These are phyloP conservation scores for Lasiosphaeris hirsuta DNA, from an alignment of 495 filamentous ascomycete species.

Conservation along the genomic window DNA sequence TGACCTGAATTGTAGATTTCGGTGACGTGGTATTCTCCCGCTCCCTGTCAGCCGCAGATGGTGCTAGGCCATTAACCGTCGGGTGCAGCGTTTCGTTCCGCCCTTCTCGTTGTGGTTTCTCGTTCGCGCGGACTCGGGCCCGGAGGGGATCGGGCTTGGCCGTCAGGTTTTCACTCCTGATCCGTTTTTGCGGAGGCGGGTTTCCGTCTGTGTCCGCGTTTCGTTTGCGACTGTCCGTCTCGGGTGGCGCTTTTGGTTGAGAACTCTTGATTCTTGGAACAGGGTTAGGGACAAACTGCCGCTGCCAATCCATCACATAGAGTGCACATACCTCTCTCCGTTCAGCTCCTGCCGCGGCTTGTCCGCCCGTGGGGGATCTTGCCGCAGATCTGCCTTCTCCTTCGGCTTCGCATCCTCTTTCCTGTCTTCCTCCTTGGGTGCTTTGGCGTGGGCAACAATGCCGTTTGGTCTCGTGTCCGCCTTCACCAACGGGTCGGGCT, in stretches of 20 bases:
- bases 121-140: slow-evolving; percentile 21
- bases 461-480: slow-evolving; percentile 21
- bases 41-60: slow-evolving; percentile 23
- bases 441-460: slow-evolving; percentile 7
- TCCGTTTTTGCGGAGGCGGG: slow-evolving; percentile 35
- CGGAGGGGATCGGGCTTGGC: slow-evolving; percentile 25
- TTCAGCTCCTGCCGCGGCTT: slow-evolving; percentile 26
- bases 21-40: slow-evolving; percentile 37
- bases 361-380: slow-evolving; percentile 17
- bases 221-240: slow-evolving; percentile 39
- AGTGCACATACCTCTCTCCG: slow-evolving; percentile 28
- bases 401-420: slow-evolving; percentile 17
- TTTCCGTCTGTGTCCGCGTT: slow-evolving; percentile 35
- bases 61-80: slow-evolving; percentile 34
- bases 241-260: slow-evolving; percentile 20
- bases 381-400: slow-evolving; percentile 27
- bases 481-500: slow-evolving; percentile 27
- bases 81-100: slow-evolving; percentile 24
- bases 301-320: not conserved
- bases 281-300: slow-evolving; percentile 15
- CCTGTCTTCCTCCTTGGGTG: slow-evolving; percentile 16
- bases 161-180: slow-evolving; percentile 31
- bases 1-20: slow-evolving; percentile 41
- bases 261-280: slow-evolving; percentile 18
- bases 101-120: slow-evolving; percentile 25